Evolutionary conservation across 495 filamentous ascomycete species (phyloP).

Genomic region (Aspergillus campestris): DNA sequence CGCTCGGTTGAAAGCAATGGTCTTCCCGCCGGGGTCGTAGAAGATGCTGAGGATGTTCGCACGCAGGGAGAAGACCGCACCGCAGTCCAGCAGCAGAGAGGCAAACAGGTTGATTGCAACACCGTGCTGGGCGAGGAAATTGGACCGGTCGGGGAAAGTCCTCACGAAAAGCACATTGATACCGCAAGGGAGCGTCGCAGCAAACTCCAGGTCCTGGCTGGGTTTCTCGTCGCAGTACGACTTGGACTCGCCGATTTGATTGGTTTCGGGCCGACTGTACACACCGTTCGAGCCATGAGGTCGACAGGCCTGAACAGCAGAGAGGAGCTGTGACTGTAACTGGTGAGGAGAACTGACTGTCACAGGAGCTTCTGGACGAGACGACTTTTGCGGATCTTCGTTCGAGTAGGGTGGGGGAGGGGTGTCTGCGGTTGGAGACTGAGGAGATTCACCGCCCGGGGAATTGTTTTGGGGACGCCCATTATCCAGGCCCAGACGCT

Average conservation of each 20-base stretch:
- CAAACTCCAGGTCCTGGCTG: slow-evolving; percentile 69
- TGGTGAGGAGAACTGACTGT: slow-evolving; percentile 41
- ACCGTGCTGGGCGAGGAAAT: slow-evolving; percentile 56
- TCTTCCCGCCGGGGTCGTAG: slow-evolving; percentile 67
- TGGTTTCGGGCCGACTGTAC: slow-evolving; percentile 61
- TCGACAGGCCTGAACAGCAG: slow-evolving; percentile 74
- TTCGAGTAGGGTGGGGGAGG: slow-evolving; percentile 41
- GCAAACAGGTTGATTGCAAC: slow-evolving; percentile 62
- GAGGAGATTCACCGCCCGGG: slow-evolving; percentile 19
- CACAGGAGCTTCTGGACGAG: slow-evolving; percentile 29
- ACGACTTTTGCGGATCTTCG: slow-evolving; percentile 25
- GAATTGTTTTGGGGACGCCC: slow-evolving; percentile 20
- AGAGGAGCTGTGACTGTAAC: slow-evolving; percentile 54
- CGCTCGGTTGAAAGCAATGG: slow-evolving; percentile 85
- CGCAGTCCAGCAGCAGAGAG: slow-evolving; percentile 58
- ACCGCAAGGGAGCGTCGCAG: slow-evolving; percentile 59
- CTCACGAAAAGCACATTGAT: slow-evolving; percentile 67
- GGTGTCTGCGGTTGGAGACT: slow-evolving; percentile 8
- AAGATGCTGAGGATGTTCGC: slow-evolving; percentile 67
- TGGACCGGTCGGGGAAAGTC: slow-evolving; percentile 36
- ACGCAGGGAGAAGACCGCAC: slow-evolving; percentile 58
- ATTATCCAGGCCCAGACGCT: slow-evolving; percentile 55
- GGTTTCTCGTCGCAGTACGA: slow-evolving; percentile 83
- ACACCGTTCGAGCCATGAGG: slow-evolving; percentile 64
- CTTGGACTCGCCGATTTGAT: slow-evolving; percentile 70